These are phyloP conservation scores for Calonectria pauciramosa DNA, from an alignment of 2,329 filamentous ascomycete species.

Conservation along the genomic window DNA sequence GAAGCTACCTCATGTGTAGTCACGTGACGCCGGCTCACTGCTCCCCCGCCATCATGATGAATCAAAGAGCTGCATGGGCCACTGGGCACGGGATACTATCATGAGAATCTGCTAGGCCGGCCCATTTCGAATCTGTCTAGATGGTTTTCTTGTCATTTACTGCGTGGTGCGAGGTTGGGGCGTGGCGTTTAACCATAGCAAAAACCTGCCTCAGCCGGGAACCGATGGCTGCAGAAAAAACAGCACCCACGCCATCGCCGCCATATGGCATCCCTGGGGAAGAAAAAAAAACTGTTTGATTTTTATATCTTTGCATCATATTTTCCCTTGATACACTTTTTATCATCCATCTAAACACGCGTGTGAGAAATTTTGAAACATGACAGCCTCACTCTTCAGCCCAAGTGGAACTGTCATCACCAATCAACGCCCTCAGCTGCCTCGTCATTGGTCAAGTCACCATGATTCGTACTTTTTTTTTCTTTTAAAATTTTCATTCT, in stretches of 20 bases:
- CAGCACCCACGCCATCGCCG: background rate
- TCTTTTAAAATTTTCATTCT: background rate
- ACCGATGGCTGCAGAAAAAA: background rate
- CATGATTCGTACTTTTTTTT: background rate
- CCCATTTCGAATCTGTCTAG: background rate
- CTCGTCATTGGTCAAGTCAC: background rate
- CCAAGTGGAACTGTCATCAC: background rate
- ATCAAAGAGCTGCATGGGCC: conserved; percentile 6
- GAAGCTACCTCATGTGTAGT: conserved; percentile 39
- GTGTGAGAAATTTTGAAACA: background rate
- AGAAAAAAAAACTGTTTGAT: background rate
- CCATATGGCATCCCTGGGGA: background rate
- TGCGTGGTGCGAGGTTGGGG: background rate
- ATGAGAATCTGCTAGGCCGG: background rate
- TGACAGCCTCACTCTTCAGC: background rate
- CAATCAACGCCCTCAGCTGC: background rate
- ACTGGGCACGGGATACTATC: background rate
- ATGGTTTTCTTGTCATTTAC: background rate
- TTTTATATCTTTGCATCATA: background rate
- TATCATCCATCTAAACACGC: background rate
- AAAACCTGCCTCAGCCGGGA: background rate
- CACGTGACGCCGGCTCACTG: conserved; percentile 37
- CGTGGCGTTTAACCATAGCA: background rate
- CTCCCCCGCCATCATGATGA: conserved; percentile 46
- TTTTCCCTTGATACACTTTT: background rate